Percentiles rank a stretch among this genome's conserved stretches.
Conservation (phyloP, 1,139 yeast species). For the Debaryomycetaceae sp. region DNA sequence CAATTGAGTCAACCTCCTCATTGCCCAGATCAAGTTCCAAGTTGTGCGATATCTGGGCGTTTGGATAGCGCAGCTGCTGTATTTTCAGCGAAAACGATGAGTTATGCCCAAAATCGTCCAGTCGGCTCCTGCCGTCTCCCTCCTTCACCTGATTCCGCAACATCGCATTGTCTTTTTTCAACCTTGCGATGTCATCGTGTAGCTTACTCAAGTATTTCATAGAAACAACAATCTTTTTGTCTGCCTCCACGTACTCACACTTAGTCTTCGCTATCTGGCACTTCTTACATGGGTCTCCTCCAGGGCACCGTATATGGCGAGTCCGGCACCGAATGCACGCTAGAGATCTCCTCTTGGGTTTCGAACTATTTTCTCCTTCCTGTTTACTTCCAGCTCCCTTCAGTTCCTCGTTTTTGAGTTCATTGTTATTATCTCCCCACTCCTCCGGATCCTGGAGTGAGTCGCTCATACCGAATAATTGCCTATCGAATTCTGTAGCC, state of each 20-base stretch:
- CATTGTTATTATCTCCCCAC: background rate
- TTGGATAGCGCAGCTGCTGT: background rate
- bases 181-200: constrained; percentile 61
- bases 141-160: constrained; percentile 46
- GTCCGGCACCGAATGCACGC: constrained; percentile 71
- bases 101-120: background rate
- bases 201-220: constrained; percentile 67
- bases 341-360: constrained; percentile 32
- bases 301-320: constrained; percentile 78
- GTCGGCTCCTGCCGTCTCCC: constrained; percentile 16
- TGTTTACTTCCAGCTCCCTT: background rate
- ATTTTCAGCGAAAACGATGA: background rate
- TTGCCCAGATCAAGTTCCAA: background rate
- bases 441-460: constrained; percentile 2
- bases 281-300: constrained; percentile 72
- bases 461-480: constrained; percentile 1
- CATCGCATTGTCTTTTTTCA: constrained; percentile 52
- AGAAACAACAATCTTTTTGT: constrained; percentile 73
- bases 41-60: background rate
- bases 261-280: constrained; percentile 56
- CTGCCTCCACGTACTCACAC: constrained; percentile 78
- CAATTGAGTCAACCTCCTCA: constrained; percentile 1
- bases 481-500: too few species aligned
- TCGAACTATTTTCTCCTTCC: constrained; percentile 2
- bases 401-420: background rate